Evolutionary conservation across 495 filamentous ascomycete species (phyloP), one percentile per base, ranked within the genome.

Genomic region (Podospora fimiseda): DNA sequence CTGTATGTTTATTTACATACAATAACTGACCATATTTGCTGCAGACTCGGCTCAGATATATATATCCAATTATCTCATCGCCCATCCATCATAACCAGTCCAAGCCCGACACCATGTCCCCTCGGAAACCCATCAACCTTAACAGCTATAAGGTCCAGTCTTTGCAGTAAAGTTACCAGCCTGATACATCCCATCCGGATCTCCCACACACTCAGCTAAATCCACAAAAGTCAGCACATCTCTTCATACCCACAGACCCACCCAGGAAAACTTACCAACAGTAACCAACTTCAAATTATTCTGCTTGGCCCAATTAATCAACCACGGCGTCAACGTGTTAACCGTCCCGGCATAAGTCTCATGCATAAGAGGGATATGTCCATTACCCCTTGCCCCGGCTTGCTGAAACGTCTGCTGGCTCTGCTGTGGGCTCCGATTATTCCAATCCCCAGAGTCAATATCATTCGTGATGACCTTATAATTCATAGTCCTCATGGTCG

Each of bases 381-480:
- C 77, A 42, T 73, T 71, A 6, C 76, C 77, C 9, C 55, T 48
- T 6, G 74, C 60, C 13, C 77, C 77, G 1, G 77, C 74, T 37
- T 63, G 56, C 23, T 59, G 48, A 63, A 80, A 78, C 48, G 55
- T 54, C 57, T 65, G 55, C 63, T 77, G 24, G 63, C 69, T 74
- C 64, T 73, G 66, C 51, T 55, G 22, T 2, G 75, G 70, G 1
- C 66, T 63, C 39, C 71, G 41, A 61, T 70, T 71, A 67, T 79
- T 77, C 77, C 78, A 80, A 63, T 79, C 77, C 24, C 73, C 74
- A 1, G 71, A 52, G 56, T 81, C 78, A 41, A 81, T 59, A 56
- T 80, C 77, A 58, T 75, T 60, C n/a, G 68, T 78, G 65, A 81
- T 73, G 58, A 81, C 75, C 52, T 72, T 70, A 67, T 78, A 79